A percentile compares a stretch with the other conserved stretches of the same genome.
These are phyloP conservation scores for Phytophthora foliorum DNA, from an alignment of 352 stramenopile genomes.

Conservation along the genomic window DNA sequence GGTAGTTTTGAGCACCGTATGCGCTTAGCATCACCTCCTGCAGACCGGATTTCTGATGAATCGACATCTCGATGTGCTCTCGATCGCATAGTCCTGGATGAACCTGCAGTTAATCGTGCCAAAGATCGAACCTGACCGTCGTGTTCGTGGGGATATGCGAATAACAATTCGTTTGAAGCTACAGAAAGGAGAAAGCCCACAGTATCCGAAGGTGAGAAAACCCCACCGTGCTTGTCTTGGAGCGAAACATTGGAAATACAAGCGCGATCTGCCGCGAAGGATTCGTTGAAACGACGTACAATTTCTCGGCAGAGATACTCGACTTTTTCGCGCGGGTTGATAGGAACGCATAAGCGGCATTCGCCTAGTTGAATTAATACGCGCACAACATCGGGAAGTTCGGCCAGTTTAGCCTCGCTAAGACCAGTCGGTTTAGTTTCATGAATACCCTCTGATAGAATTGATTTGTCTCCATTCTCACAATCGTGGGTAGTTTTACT, in stretches of 20 bases:
- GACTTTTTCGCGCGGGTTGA: constrained; percentile 60
- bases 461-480: neutral
- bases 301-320: constrained; percentile 60
- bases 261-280: constrained; percentile 42
- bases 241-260: constrained; percentile 54
- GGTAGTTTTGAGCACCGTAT: constrained; percentile 60
- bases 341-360: constrained; percentile 62
- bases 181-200: constrained; percentile 43
- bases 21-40: constrained; percentile 20
- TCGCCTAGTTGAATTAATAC: constrained; percentile 67
- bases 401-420: constrained; percentile 18
- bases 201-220: constrained; percentile 60
- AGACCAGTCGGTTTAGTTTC: constrained; percentile 21
- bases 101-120: constrained; percentile 22
- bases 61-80: neutral
- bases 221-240: constrained; percentile 63
- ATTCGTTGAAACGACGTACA: constrained; percentile 70
- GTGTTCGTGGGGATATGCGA: constrained; percentile 34
- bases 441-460: neutral
- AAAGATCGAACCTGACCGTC: constrained; percentile 29
- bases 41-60: neutral
- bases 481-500: neutral
- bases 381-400: constrained; percentile 53
- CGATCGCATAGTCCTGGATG: neutral
- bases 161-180: constrained; percentile 33